Conservation (phyloP, 1,139 yeast species). For the Suhomyces coccinellae region DNA sequence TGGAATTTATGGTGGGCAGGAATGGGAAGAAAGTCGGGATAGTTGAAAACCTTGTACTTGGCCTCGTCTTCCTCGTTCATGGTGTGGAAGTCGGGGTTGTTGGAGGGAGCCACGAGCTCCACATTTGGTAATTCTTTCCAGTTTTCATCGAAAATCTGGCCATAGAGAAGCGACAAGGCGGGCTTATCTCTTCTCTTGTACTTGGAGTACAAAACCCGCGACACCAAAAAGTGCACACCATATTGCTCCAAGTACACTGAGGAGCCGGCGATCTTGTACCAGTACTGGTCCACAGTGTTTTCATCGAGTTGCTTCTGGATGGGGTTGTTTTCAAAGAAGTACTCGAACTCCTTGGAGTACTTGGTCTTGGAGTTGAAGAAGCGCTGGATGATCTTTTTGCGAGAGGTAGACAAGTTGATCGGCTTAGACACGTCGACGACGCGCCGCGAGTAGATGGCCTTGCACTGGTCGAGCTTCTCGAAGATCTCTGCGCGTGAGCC, state of each 20-base stretch:
- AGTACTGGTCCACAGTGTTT: conserved; percentile 30
- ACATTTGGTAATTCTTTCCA: conserved; percentile 47
- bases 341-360: conserved; percentile 13
- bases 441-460: conserved; percentile 4
- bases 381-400: conserved; percentile 10
- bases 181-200: conserved; percentile 33
- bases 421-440: conserved; percentile 10
- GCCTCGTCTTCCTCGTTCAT: background rate
- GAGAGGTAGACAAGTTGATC: conserved; percentile 7
- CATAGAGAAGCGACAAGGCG: conserved; percentile 36
- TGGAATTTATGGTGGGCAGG: conserved; percentile 35
- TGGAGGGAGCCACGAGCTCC: conserved; percentile 34
- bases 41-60: conserved; percentile 19
- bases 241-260: conserved; percentile 43
- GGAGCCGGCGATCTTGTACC: conserved; percentile 42
- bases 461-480: conserved; percentile 9
- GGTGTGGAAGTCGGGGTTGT: conserved; percentile 9
- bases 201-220: conserved; percentile 35
- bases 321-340: conserved; percentile 16
- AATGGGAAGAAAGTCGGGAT: conserved; percentile 34
- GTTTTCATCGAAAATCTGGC: conserved; percentile 45
- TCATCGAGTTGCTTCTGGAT: conserved; percentile 19
- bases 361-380: conserved; percentile 10
- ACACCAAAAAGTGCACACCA: conserved; percentile 40
- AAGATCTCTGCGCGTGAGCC: conserved; percentile 9